These are phyloP conservation scores for Aspergillus nidulans DNA, from an alignment of 495 filamentous ascomycete species.

Conservation along the genomic window DNA sequence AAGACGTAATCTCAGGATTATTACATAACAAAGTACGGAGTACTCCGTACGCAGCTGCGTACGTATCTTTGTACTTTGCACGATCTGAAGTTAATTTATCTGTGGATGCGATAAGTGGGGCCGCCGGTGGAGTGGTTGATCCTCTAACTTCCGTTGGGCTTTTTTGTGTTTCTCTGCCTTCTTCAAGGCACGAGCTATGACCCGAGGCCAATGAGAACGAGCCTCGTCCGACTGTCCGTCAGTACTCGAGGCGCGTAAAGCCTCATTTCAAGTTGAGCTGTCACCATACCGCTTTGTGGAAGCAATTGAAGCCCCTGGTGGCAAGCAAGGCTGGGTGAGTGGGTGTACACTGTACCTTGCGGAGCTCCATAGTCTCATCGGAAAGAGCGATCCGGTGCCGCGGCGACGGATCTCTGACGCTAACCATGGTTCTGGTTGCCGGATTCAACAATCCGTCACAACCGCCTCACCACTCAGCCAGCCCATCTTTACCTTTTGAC, in stretches of 20 bases:
- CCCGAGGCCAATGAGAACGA: neutral
- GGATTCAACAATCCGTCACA: slow-evolving; percentile 6
- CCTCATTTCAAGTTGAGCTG: too few species aligned
- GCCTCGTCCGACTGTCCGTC: too few species aligned
- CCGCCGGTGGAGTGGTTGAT: slow-evolving; percentile 2
- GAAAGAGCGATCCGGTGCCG: slow-evolving; percentile 38
- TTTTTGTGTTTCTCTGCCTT: too few species aligned
- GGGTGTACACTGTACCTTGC: slow-evolving; percentile 9
- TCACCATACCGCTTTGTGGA: neutral
- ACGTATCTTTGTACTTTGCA: neutral
- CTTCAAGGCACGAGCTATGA: too few species aligned
- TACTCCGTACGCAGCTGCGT: too few species aligned
- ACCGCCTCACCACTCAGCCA: neutral
- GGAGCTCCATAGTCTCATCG: slow-evolving; percentile 17
- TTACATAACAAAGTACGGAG: too few species aligned
- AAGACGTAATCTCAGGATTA: neutral
- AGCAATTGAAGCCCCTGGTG: neutral
- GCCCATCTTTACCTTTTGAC: neutral
- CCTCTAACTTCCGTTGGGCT: neutral
- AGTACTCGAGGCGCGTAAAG: too few species aligned
- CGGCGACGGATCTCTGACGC: slow-evolving; percentile 35
- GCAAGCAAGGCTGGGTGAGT: neutral
- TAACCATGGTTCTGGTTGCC: slow-evolving; percentile 17
- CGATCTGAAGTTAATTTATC: neutral
- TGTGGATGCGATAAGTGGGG: too few species aligned